Conservation (phyloP, 2,329 filamentous ascomycete genomes). For the Microcera coccophila region DNA sequence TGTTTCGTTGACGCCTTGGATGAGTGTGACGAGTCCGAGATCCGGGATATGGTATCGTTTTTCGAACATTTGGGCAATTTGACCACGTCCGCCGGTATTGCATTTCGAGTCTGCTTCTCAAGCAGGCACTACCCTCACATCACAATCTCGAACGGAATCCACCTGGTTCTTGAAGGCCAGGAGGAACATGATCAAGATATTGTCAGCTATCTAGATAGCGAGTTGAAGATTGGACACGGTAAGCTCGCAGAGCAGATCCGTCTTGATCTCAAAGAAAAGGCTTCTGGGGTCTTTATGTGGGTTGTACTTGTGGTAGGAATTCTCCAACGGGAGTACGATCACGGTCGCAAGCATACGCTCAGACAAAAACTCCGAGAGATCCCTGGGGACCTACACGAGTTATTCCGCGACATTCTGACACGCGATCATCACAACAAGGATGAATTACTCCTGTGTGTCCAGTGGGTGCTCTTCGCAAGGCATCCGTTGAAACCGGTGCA, state of each 20-base stretch:
- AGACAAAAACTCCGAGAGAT: slow-evolving; percentile 31
- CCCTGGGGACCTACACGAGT: slow-evolving; percentile 37
- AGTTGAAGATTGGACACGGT: slow-evolving; percentile 7
- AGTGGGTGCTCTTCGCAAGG: slow-evolving; percentile 50
- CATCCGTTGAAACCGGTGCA: slow-evolving; percentile 41
- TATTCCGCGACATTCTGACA: slow-evolving; percentile 50
- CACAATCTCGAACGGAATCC: slow-evolving; percentile 24
- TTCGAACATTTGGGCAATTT: slow-evolving; percentile 36
- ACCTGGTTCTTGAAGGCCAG: slow-evolving; percentile 25
- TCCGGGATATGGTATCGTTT: slow-evolving; percentile 39
- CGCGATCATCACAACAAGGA: slow-evolving; percentile 42
- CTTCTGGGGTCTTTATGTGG: slow-evolving; percentile 44
- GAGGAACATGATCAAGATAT: slow-evolving; percentile 26
- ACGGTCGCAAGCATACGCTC: slow-evolving; percentile 25
- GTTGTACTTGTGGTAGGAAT: slow-evolving; percentile 38
- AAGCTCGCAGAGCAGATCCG: slow-evolving; percentile 4
- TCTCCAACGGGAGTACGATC: slow-evolving; percentile 32
- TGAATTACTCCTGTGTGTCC: slow-evolving; percentile 43
- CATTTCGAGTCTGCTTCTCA: slow-evolving; percentile 39
- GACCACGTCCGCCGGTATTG: slow-evolving; percentile 11
- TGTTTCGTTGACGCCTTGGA: slow-evolving; percentile 42
- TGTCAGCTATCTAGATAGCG: slow-evolving; percentile 12
- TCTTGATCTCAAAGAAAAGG: slow-evolving; percentile 32
- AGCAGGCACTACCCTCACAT: slow-evolving; percentile 46
- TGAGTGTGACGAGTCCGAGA: slow-evolving; percentile 40